Evolutionary conservation across 305 asterid species (phyloP), one percentile per base, ranked within the genome.

Genomic region (Nicotiana rustica): DNA sequence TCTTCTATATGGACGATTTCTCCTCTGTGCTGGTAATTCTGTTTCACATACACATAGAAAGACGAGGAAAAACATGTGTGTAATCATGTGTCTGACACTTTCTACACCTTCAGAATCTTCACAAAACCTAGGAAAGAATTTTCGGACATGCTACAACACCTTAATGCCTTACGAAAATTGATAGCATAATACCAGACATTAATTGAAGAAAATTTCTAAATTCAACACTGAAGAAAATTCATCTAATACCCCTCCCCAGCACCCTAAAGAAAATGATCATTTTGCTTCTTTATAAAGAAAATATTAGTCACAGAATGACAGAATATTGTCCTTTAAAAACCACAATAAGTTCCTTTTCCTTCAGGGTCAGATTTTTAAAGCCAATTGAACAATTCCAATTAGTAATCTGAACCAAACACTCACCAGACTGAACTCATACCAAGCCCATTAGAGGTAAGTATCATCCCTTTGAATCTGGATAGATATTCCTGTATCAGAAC

Each of bases 391-490:
- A 18, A 18, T 35, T 77, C 75, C 79, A 80, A 38, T 41, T 35
- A 75, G 36, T 67, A 44, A 18, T 52, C 47, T 52, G 44, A 81
- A 85, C 44, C 57, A 59, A 76, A 62, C 44, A 70, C 93, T 41
- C 85, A 91, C 93, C 92, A 86, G 79, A 87, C 89, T 82, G 92
- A 87, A 82, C 87, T 86, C 66, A 92, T 90, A 52, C 95, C 95
- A 82, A 92, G 95, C 79, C 94, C 94, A 81, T 92, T 92, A 79
- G 92, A 90, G 76, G 94, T 92, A 52, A 90, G 91, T 73, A 92
- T 92, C 95, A 92, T 90, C 79, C 92, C 95, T 83, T 92, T 92
- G 83, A 92, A 92, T 92, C 92, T 90, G 70, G 94, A 85, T 66
- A 92, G 86, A 82, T 92, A 92, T 83, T 92, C 95, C 94, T 76